Conservation (phyloP, 352 stramenopile species). For the Pythium volutum region DNA sequence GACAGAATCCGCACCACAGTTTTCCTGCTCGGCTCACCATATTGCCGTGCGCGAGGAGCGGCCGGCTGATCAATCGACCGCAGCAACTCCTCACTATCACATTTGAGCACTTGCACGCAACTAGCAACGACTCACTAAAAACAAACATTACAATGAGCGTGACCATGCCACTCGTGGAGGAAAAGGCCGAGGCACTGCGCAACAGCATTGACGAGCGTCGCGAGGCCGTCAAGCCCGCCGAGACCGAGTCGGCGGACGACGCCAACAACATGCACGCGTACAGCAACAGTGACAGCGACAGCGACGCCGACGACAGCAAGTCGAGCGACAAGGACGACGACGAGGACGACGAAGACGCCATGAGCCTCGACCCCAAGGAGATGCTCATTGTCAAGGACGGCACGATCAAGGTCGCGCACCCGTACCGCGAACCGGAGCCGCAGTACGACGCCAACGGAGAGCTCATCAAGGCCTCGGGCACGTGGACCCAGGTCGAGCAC, state of each 20-base stretch:
- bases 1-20: too few relatives aligned
- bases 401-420: conserved; percentile 61
- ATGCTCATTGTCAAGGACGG: conserved; percentile 75
- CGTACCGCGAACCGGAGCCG: conserved; percentile 55
- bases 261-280: not conserved
- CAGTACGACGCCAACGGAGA: conserved; percentile 53
- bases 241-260: not conserved
- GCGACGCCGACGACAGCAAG: conserved; percentile 16
- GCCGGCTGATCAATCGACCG: not conserved
- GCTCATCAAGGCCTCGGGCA: conserved; percentile 52
- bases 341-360: conserved; percentile 31
- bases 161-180: conserved; percentile 25
- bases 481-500: conserved; percentile 55
- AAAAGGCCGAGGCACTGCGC: conserved; percentile 18
- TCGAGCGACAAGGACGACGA: conserved; percentile 21
- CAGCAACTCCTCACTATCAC: not conserved
- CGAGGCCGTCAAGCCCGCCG: conserved; percentile 4
- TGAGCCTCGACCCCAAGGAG: conserved; percentile 64
- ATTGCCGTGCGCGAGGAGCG: not conserved
- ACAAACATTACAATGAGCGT: conserved; percentile 28
- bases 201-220: conserved; percentile 15
- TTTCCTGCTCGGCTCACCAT: not conserved
- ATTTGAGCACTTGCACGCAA: conserved; percentile 20
- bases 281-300: conserved; percentile 11
- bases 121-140: not conserved